Conservation (phyloP, 192 early-diverging fungal species). For the Thamnidium elegans region DNA sequence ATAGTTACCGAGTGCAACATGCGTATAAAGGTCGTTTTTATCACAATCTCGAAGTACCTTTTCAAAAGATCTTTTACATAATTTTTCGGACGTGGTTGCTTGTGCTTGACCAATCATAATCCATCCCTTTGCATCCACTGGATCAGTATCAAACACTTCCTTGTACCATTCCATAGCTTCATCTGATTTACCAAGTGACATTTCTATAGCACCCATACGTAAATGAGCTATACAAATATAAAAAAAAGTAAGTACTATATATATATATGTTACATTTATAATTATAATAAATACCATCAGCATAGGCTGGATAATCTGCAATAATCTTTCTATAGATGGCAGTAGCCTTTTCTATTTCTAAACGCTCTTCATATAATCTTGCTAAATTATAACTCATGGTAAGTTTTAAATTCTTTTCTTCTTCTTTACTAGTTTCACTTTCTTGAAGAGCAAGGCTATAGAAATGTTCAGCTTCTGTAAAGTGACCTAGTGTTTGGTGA, state of each 20-base stretch:
- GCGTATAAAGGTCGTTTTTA: conserved; percentile 76
- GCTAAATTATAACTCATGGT: conserved; percentile 79
- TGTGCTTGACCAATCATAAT: conserved; percentile 74
- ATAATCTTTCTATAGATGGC: conserved; percentile 65
- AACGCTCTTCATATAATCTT: conserved; percentile 62
- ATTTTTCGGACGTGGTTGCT: conserved; percentile 54
- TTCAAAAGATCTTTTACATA: conserved; percentile 73
- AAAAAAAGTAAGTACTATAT: conserved; percentile 18
- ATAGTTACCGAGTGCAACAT: conserved; percentile 79
- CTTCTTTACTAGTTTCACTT: conserved; percentile 26
- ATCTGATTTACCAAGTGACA: conserved; percentile 45
- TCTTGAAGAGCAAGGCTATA: conserved; percentile 49
- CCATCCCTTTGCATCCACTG: conserved; percentile 60
- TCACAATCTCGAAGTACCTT: conserved; percentile 73
- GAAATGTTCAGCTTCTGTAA: conserved; percentile 36
- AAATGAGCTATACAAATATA: conserved; percentile 55
- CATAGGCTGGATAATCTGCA: conserved; percentile 63
- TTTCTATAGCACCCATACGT: conserved; percentile 71
- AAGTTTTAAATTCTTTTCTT: conserved; percentile 32
- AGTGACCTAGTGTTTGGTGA: conserved; percentile 54
- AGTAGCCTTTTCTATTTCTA: conserved; percentile 55
- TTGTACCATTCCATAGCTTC: conserved; percentile 62
- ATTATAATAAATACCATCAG: conserved; percentile 48
- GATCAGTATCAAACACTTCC: conserved; percentile 59
- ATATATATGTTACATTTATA: conserved; percentile 13